Base-by-base conservation (phyloP, 345 rosid species). In the Gynandropsis gynandra region DNA sequence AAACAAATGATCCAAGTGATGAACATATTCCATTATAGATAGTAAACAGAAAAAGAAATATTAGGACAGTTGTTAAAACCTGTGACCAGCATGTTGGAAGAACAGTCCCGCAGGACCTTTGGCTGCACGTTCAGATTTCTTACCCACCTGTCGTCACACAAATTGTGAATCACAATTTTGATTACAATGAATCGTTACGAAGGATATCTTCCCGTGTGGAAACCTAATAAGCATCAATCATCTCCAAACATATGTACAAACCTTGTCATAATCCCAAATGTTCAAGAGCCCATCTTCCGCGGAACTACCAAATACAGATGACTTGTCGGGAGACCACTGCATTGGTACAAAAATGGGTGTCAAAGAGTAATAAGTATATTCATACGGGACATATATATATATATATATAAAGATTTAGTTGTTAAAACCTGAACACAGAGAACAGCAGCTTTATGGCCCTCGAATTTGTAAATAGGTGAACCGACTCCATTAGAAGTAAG, bases 251-350 rank as follows among this genome's bases (percentile, higher is more conserved):
- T 47, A 29, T 9, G 48, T 65, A 39, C 68, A 47, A 12, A 89
- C 97, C 95, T 66, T 83, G 16, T 89, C 94, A 69, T 76, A 81
- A 60, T 89, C 95, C 95, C 97, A 89, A 47, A 89, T 78, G 72
- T 89, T 89, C 20, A 89, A 62, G 74, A 89, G 80, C 41, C 97
- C 95, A 66, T 89, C 97, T 61, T 89, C 97, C 5, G 95, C 97
- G 17, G 93, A 86, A 70, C 95, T 89, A 56, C 97, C 97, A 67
- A 89, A 89, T 10, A 89, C 95, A 12, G 97, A 83, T 52, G 88
- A 39, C 59, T 76, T 86, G 66, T 86, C 88, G 16, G 95, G 97
- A 65, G 77, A 86, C 95, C 94, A 89, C 94, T 89, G 84, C 11
- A 58, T 42, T 68, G 47, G 41, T 51, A 38, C 54, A 51, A 11